Conservation (phyloP, 2,329 filamentous ascomycete genomes). For the Arthrocladium fulminans region DNA sequence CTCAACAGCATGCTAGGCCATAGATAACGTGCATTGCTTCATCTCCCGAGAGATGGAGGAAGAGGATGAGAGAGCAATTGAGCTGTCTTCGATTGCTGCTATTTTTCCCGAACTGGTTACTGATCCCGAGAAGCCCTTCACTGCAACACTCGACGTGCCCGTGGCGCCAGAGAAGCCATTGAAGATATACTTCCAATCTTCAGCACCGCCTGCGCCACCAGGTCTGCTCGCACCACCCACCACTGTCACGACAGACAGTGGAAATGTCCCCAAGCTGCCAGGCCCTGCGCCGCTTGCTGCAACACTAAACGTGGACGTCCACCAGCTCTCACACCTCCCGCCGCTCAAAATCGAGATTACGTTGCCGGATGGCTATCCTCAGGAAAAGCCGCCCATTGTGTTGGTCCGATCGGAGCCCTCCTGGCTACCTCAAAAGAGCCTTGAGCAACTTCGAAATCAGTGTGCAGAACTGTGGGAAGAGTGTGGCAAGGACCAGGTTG, state of each 20-base stretch:
- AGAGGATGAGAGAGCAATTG: constrained; percentile 50
- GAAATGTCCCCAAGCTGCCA: constrained; percentile 13
- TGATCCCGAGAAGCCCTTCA: constrained; percentile 38
- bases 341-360: constrained; percentile 45
- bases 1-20: constrained; percentile 8
- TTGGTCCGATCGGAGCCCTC: constrained; percentile 38
- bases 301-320: constrained; percentile 19
- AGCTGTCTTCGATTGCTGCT: constrained; percentile 50
- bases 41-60: constrained; percentile 29
- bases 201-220: constrained; percentile 26
- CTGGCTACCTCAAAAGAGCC: constrained; percentile 44
- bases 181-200: constrained; percentile 35
- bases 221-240: constrained; percentile 34
- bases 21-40: constrained; percentile 6
- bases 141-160: constrained; percentile 46
- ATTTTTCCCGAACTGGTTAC: constrained; percentile 54
- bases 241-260: constrained; percentile 25
- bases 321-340: constrained; percentile 47
- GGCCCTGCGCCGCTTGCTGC: not conserved
- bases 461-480: constrained; percentile 51
- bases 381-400: constrained; percentile 42
- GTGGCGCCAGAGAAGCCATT: constrained; percentile 48
- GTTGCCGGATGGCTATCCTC: constrained; percentile 50
- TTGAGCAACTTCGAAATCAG: constrained; percentile 39
- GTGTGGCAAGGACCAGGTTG: constrained; percentile 46